phyloP scores from a whole-genome alignment of 1,284 basidiomycete genomes.

The Boletus smithii region DNA sequence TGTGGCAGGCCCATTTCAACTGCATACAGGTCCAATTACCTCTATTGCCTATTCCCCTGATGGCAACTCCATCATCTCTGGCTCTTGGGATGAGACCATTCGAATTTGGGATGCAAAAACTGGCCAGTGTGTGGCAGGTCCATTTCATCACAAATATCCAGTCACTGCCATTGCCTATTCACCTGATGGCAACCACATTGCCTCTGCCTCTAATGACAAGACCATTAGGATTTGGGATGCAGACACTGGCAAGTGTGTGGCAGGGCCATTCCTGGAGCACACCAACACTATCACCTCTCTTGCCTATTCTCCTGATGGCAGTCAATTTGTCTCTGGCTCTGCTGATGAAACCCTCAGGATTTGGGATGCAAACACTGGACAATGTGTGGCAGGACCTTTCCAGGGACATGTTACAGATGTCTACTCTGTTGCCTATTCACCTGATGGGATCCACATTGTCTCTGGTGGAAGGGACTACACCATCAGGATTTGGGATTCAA shows the following conservation, averaged over 20 bases:
- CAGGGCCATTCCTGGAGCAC: conserved; percentile 5
- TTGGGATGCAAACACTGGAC: conserved; percentile 10
- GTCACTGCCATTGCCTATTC: conserved; percentile 12
- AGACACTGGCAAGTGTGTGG: conserved; percentile 6
- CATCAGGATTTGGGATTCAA: conserved; percentile 15
- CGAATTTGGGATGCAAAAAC: conserved; percentile 16
- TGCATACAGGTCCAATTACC: neutral
- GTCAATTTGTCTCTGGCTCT: conserved; percentile 16
- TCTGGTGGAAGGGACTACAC: conserved; percentile 13
- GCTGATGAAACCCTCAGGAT: conserved; percentile 8
- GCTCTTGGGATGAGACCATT: conserved; percentile 6
- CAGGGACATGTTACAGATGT: neutral
- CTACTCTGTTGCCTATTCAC: conserved; percentile 15
- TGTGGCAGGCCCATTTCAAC: conserved; percentile 7
- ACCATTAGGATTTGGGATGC: neutral
- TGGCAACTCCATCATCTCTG: conserved; percentile 13
- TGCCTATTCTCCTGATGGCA: conserved; percentile 18
- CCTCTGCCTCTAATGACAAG: neutral
- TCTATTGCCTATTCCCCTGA: conserved; percentile 20
- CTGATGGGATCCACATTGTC: conserved; percentile 2
- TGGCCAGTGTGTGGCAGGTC: conserved; percentile 14
- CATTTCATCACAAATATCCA: neutral
- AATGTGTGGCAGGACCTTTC: conserved; percentile 8
- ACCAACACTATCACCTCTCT: neutral
- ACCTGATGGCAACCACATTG: conserved; percentile 15